Percentiles rank a stretch among this genome's conserved stretches.
phyloP scores from a whole-genome alignment of 1,284 basidiomycete species.

The Pseudozyma tsukubaensis region DNA sequence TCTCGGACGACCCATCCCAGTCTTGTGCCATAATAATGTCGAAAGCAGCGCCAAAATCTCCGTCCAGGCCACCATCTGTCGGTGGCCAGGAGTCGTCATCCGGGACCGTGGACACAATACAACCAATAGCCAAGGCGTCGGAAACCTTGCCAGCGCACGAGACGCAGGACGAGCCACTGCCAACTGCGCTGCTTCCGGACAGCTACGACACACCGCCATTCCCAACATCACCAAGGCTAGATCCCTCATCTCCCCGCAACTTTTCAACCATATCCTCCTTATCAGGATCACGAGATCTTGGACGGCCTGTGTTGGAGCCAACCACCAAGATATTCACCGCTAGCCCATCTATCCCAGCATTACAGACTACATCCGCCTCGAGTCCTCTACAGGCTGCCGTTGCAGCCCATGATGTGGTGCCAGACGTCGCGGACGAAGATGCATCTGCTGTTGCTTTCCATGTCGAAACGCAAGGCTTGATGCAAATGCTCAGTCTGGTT shows the following conservation, averaged over 20 bases:
- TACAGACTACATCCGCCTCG: neutral
- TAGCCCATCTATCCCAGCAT: constrained; percentile 1
- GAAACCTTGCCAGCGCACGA: constrained; percentile 10
- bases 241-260: constrained; percentile 43
- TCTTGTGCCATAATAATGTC: too few species aligned
- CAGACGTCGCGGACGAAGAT: neutral
- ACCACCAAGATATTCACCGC: constrained; percentile 21
- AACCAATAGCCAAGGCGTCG: neutral
- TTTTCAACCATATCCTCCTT: constrained; percentile 48
- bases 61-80: neutral
- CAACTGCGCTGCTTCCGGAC: constrained; percentile 5
- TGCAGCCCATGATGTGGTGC: neutral
- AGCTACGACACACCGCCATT: constrained; percentile 28
- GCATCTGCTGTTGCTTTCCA: constrained; percentile 27
- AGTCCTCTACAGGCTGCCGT: constrained; percentile 3
- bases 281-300: constrained; percentile 36
- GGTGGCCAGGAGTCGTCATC: neutral
- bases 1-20: too few species aligned
- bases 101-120: neutral
- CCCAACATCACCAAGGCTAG: constrained; percentile 38
- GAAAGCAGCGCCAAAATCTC: neutral
- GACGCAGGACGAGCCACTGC: neutral
- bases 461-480: constrained; percentile 50
- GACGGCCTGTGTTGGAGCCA: constrained; percentile 25
- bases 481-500: constrained; percentile 63